These are phyloP conservation scores for Alternaria longipes DNA, from an alignment of 2,329 filamentous ascomycete genomes.

Conservation along the genomic window DNA sequence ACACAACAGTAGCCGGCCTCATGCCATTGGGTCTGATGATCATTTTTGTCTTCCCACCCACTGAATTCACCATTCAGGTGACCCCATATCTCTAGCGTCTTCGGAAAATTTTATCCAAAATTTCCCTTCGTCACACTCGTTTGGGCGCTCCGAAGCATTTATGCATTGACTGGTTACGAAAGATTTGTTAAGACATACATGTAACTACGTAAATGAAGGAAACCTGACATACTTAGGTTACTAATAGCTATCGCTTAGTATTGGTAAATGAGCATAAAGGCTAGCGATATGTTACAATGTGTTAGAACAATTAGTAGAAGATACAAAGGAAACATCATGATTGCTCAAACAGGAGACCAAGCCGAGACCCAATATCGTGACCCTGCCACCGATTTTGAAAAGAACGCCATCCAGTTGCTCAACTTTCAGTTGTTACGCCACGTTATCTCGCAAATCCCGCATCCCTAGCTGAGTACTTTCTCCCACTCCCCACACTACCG, in stretches of 20 bases:
- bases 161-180: no score
- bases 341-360: background rate
- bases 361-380: background rate
- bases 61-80: no score
- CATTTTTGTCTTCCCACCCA: no score
- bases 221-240: no score
- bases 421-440: no score
- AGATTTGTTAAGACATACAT: background rate
- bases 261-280: background rate
- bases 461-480: slow-evolving; percentile 6
- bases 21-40: no score
- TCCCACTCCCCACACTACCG: background rate
- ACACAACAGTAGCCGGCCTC: no score
- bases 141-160: no score
- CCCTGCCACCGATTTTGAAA: background rate
- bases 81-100: no score
- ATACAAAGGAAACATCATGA: background rate
- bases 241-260: background rate
- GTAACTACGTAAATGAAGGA: background rate
- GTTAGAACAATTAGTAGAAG: background rate
- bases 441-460: slow-evolving; percentile 9
- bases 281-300: background rate
- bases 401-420: no score
- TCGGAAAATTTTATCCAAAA: no score
- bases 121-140: no score